phyloP scores from a whole-genome alignment of 306 rosid genomes.

The Ormosia emarginata region DNA sequence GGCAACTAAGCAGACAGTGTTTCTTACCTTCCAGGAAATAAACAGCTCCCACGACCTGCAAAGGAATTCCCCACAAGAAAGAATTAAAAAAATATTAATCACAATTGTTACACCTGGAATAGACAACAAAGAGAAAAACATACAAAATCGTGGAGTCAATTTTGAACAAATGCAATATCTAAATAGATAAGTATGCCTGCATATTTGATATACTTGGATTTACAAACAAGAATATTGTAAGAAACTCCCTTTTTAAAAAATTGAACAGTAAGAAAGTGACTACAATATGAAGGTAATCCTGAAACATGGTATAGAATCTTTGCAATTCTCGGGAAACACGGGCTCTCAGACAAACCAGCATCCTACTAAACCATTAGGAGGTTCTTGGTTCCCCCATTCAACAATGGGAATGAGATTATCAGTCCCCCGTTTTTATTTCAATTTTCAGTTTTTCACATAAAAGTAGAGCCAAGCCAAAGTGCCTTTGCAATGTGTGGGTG shows the following conservation, averaged over 20 bases:
- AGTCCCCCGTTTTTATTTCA: neutral
- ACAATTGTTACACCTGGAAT: neutral
- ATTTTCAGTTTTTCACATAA: neutral
- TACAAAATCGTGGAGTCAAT: slow-evolving; percentile 36
- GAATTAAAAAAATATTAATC: neutral
- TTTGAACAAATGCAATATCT: neutral
- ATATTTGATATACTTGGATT: neutral
- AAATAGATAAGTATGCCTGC: neutral
- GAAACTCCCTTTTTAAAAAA: neutral
- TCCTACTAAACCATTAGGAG: neutral
- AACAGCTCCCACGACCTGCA: slow-evolving; percentile 87
- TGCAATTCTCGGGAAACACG: neutral
- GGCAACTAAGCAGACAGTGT: neutral
- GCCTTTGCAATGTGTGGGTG: slow-evolving; percentile 20
- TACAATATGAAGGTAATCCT: slow-evolving; percentile 21
- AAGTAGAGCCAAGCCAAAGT: slow-evolving; percentile 23
- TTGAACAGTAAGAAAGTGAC: neutral
- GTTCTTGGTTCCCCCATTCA: slow-evolving; percentile 22
- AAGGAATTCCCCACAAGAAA: slow-evolving; percentile 39
- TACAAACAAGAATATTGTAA: slow-evolving; percentile 17
- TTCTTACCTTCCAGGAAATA: slow-evolving; percentile 83
- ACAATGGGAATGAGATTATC: slow-evolving; percentile 11
- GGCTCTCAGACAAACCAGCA: neutral
- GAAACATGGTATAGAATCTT: slow-evolving; percentile 33
- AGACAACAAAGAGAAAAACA: neutral